Evolutionary conservation across 768 basidiomycete species (phyloP), one percentile per base, ranked within the genome.

Genomic region (Infundibulicybe gibba): DNA sequence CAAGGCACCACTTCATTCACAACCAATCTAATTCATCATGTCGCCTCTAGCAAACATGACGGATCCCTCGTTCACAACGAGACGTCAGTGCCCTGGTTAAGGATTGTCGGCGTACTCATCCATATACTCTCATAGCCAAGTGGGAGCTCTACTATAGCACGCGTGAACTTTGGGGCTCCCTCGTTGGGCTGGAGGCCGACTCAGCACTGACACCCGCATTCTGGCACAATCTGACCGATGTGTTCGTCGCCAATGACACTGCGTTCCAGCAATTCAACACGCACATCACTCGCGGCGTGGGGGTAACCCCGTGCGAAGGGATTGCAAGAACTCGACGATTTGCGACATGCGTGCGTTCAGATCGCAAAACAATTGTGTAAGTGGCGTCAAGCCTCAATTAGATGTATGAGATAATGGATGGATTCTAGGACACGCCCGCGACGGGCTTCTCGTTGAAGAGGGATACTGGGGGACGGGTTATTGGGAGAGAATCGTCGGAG

Each of bases 171-270:
- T 83, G 82, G 54, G 76, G 75, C 0, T 59, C 74, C 11, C 65
- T 74, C 3, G 71, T 74, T 9, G 66, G 66, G 21, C 62, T 74
- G 47, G 56, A 59, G 10, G 53, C 68, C 0, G 62, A 48, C 1
- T 61, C 68, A 40, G 57, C 80, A 1, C 66, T 84, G 11, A 67
- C 62, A 19, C 69, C 80, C 2, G 61, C 72, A 8, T 83, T 84
- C 63, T 84, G 81, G 82, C 82, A 84, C 57, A 62, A 63, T 38
- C 67, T 83, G 6, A 83, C 81, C 0, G 79, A 80, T 45, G 72
- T 65, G 0, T 77, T 82, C 49, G 71, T 62, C 35, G 48, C 59
- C 16, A 75, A 81, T 52, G 70, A 76, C 33, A 60, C 61, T 11
- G 67, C 71, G 3, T 77, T 75, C 51, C 58, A 73, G 35, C 56